phyloP scores from a whole-genome alignment of 1,284 basidiomycete species.

The Malassezia restricta region DNA sequence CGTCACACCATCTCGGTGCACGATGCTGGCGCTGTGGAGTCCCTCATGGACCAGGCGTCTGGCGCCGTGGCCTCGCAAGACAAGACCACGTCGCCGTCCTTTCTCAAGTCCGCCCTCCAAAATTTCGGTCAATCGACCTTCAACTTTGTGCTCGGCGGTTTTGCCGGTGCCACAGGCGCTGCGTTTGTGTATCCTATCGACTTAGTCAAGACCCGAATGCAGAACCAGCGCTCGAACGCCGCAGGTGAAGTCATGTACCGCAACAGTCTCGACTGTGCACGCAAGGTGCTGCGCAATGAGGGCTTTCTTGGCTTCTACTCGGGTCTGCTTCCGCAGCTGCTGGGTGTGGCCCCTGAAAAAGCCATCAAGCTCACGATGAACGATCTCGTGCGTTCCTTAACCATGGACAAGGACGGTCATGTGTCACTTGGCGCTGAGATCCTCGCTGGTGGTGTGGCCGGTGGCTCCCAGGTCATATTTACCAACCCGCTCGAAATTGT shows the following conservation, averaged over 20 bases:
- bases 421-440: conserved; percentile 79
- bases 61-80: neutral
- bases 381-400: conserved; percentile 70
- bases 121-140: conserved; percentile 52
- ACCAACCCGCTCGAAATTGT: conserved; percentile 79
- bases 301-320: conserved; percentile 87
- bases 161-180: conserved; percentile 78
- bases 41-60: neutral
- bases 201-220: conserved; percentile 75
- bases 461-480: conserved; percentile 93
- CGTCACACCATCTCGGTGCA: conserved; percentile 5
- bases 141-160: conserved; percentile 77
- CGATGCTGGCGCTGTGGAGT: neutral
- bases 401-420: conserved; percentile 81
- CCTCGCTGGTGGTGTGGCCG: conserved; percentile 78
- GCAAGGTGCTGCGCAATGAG: conserved; percentile 88
- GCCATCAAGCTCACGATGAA: conserved; percentile 90
- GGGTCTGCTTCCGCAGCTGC: conserved; percentile 82
- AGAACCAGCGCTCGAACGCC: conserved; percentile 60
- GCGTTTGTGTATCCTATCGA: conserved; percentile 90
- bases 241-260: conserved; percentile 45
- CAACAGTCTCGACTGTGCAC: conserved; percentile 62
- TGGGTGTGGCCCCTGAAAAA: conserved; percentile 96
- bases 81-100: neutral
- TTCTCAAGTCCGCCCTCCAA: conserved; percentile 10